Evolutionary conservation across 257 asterid species (phyloP).

Genomic region (Apocynum venetum): DNA sequence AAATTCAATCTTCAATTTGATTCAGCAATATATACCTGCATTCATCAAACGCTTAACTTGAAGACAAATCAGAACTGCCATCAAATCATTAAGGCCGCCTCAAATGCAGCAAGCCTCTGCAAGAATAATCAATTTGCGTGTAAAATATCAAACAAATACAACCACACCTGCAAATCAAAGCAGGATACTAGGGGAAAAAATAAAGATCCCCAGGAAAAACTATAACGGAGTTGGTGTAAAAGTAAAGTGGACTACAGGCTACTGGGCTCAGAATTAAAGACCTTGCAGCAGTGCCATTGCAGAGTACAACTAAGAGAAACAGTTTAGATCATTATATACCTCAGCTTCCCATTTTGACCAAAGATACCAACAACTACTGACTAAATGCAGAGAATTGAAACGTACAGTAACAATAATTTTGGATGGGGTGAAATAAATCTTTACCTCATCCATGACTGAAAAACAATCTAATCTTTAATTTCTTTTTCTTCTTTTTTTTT

Average conservation of each 20-base stretch:
- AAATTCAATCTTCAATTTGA: not conserved
- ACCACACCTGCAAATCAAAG: not conserved
- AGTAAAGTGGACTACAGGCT: not conserved
- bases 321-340: not conserved
- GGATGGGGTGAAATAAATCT: too few relatives aligned
- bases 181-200: not conserved
- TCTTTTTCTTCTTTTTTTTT: not conserved
- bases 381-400: not conserved
- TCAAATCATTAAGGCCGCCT: not conserved
- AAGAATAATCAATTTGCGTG: not conserved
- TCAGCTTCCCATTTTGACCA: conserved; percentile 4
- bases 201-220: not conserved
- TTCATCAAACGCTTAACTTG: not conserved
- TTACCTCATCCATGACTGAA: not conserved
- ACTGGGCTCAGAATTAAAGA: not conserved
- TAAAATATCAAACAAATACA: not conserved
- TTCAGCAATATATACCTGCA: not conserved
- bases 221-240: not conserved
- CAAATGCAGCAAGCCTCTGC: conserved; percentile 1
- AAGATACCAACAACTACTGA: not conserved
- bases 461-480: not conserved
- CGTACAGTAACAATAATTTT: not conserved
- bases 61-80: not conserved
- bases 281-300: not conserved
- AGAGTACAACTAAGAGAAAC: not conserved